phyloP scores from a whole-genome alignment of 2,329 filamentous ascomycete genomes.

The Pyrenochaeta sp. region DNA sequence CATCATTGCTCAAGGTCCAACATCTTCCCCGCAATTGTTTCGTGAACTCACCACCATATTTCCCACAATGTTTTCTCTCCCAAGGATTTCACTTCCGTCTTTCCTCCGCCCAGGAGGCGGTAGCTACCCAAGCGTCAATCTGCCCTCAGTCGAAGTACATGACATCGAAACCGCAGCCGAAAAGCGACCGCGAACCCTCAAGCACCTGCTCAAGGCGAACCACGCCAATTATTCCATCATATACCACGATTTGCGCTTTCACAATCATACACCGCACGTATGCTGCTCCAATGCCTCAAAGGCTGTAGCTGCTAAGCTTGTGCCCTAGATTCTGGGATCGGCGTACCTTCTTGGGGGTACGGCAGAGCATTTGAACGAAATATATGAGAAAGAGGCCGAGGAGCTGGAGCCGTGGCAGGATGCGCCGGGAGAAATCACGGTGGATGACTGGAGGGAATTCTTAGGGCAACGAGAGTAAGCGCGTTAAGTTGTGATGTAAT shows the following conservation, averaged over 20 bases:
- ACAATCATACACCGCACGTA: constrained; percentile 85
- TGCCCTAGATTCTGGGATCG: constrained; percentile 73
- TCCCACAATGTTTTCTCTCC: constrained; percentile 34
- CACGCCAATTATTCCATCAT: constrained; percentile 89
- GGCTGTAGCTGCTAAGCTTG: constrained; percentile 41
- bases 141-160: constrained; percentile 77
- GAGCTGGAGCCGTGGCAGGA: constrained; percentile 81
- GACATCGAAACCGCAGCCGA: constrained; percentile 82
- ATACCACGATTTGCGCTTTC: constrained; percentile 75
- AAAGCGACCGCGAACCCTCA: constrained; percentile 81
- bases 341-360: constrained; percentile 85
- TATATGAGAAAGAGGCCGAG: constrained; percentile 81
- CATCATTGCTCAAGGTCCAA: constrained; percentile 11
- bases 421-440: constrained; percentile 83
- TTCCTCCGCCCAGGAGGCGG: constrained; percentile 26
- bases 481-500: neutral
- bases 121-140: constrained; percentile 47
- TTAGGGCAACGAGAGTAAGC: constrained; percentile 74
- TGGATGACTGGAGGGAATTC: constrained; percentile 86
- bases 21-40: constrained; percentile 28
- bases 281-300: constrained; percentile 35
- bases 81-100: constrained; percentile 28
- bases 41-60: constrained; percentile 10
- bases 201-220: constrained; percentile 90
- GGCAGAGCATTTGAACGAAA: constrained; percentile 74